Evolutionary conservation across 2,329 filamentous ascomycete species (phyloP).

Genomic region (Ampelomyces quisqualis): DNA sequence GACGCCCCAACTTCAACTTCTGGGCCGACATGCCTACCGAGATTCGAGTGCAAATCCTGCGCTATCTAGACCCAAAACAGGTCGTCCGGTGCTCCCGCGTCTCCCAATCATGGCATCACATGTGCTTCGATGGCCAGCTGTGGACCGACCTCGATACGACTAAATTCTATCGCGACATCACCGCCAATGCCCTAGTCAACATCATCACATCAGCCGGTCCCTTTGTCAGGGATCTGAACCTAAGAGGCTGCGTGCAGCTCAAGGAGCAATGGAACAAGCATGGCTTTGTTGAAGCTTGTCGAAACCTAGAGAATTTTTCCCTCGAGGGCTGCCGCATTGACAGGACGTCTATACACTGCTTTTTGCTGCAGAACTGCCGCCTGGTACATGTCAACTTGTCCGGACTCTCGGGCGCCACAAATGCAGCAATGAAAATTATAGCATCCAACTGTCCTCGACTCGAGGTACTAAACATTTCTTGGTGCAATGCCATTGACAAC

Average conservation of each 20-base stretch:
- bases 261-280: slow-evolving; percentile 76
- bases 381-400: slow-evolving; percentile 85
- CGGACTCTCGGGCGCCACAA: slow-evolving; percentile 75
- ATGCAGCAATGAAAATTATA: slow-evolving; percentile 83
- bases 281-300: slow-evolving; percentile 78
- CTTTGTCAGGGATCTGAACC: slow-evolving; percentile 86
- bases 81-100: slow-evolving; percentile 76
- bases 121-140: slow-evolving; percentile 92
- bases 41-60: slow-evolving; percentile 74
- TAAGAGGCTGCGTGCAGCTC: slow-evolving; percentile 87
- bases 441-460: slow-evolving; percentile 76
- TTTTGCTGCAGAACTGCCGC: slow-evolving; percentile 72
- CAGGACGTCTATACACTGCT: slow-evolving; percentile 73
- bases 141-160: slow-evolving; percentile 83
- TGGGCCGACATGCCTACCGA: slow-evolving; percentile 83
- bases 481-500: slow-evolving; percentile 85
- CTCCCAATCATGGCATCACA: slow-evolving; percentile 73
- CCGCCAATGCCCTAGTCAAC: slow-evolving; percentile 76
- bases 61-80: slow-evolving; percentile 75
- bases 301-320: slow-evolving; percentile 82
- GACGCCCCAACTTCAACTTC: slow-evolving; percentile 60
- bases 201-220: slow-evolving; percentile 84
- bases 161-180: slow-evolving; percentile 84
- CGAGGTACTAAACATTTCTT: slow-evolving; percentile 86
- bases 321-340: slow-evolving; percentile 89